Conservation (phyloP, 768 basidiomycete species). For the Russula ochroleuca region DNA sequence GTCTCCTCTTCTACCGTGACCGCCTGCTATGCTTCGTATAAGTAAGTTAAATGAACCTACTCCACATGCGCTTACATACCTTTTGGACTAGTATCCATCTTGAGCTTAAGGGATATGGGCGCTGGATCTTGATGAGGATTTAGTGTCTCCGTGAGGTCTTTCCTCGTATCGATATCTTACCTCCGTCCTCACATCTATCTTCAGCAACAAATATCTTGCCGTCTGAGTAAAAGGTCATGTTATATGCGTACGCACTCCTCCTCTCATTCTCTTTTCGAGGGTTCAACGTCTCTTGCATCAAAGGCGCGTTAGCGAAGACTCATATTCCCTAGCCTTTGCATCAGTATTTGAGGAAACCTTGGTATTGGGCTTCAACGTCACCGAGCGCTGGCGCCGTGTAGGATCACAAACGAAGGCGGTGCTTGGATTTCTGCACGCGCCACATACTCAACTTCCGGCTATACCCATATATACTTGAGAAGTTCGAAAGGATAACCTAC, state of each 20-base stretch:
- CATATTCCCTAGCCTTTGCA: constrained; percentile 1
- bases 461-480: background rate
- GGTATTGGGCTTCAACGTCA: constrained; percentile 2
- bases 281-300: background rate
- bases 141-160: constrained; percentile 3
- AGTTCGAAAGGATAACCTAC: background rate
- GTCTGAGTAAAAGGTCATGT: constrained; percentile 4
- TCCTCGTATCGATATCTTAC: background rate
- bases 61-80: too few species aligned
- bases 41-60: too few species aligned
- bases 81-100: too few species aligned
- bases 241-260: constrained; percentile 7
- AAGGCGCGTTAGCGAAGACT: background rate
- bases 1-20: too few species aligned
- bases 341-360: constrained; percentile 5
- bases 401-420: background rate
- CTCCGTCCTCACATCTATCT: background rate
- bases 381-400: constrained; percentile 14
- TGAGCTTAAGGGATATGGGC: constrained; percentile 5
- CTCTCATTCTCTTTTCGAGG: background rate
- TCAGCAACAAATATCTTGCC: constrained; percentile 8
- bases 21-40: too few species aligned
- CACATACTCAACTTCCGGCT: constrained; percentile 12
- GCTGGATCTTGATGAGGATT: constrained; percentile 14
- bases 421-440: background rate